A percentile compares a stretch with the other conserved stretches of the same genome.
These are phyloP conservation scores for Apiotrichum gracile DNA, from an alignment of 1,284 basidiomycete genomes.

Conservation along the genomic window DNA sequence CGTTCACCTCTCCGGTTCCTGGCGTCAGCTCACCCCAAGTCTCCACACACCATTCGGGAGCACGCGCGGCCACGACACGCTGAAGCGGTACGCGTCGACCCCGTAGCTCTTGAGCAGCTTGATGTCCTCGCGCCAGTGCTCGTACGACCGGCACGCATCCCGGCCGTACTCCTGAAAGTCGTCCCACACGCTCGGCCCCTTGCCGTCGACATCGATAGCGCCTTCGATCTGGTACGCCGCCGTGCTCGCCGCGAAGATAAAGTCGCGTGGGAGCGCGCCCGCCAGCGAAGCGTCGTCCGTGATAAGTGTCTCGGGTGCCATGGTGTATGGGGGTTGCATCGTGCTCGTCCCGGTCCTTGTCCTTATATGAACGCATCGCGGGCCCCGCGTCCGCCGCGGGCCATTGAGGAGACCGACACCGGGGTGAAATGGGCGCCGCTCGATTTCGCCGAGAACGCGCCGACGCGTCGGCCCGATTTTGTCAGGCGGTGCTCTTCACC, in stretches of 20 bases:
- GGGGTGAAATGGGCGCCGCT: no score
- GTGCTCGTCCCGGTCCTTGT: no score
- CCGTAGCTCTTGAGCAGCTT: constrained; percentile 57
- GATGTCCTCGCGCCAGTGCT: constrained; percentile 62
- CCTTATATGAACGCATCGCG: no score
- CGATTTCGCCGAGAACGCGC: no score
- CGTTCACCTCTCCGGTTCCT: constrained; percentile 57
- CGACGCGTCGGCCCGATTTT: no score
- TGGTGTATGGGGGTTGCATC: no score
- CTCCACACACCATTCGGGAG: constrained; percentile 53
- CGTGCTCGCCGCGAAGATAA: constrained; percentile 67
- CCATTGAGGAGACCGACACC: no score
- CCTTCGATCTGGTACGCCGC: constrained; percentile 36
- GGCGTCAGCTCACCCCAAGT: constrained; percentile 12
- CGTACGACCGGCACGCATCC: constrained; percentile 18
- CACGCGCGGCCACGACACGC: constrained; percentile 63
- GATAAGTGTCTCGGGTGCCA: constrained; percentile 4
- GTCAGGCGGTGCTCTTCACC: no score
- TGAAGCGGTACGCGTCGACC: constrained; percentile 57
- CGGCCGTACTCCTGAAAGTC: constrained; percentile 52
- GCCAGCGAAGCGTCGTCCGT: constrained; percentile 9
- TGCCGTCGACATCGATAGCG: constrained; percentile 20
- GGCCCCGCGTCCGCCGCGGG: no score
- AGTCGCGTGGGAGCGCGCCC: constrained; percentile 50
- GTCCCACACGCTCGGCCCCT: constrained; percentile 49